These are phyloP conservation scores for Scenedesmus sp. DNA, from an alignment of 163 green algal genomes.

Conservation along the genomic window DNA sequence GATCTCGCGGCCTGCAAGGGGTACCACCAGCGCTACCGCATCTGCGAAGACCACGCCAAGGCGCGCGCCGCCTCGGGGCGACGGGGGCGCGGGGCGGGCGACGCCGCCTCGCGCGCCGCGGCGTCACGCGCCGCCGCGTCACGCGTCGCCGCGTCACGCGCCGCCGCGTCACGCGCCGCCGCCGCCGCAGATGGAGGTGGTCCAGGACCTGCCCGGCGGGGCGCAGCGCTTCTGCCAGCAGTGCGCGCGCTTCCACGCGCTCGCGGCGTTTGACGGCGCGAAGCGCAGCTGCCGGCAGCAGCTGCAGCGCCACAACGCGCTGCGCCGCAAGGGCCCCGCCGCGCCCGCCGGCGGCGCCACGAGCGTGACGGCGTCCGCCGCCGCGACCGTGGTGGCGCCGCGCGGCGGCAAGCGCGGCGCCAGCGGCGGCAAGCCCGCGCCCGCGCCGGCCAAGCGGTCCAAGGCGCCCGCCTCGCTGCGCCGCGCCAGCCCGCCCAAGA, in stretches of 20 bases:
- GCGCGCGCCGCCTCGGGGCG: too few species aligned
- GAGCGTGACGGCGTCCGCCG: too few species aligned
- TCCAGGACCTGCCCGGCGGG: background rate
- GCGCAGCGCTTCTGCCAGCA: conserved; percentile 59
- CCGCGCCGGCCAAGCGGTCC: too few species aligned
- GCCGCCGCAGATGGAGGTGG: background rate
- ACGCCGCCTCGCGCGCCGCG: too few species aligned
- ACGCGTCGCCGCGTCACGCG: too few species aligned
- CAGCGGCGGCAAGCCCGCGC: too few species aligned
- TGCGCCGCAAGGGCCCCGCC: background rate
- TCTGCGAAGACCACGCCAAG: conserved; percentile 80
- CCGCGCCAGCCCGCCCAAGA: too few species aligned
- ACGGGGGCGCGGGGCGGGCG: too few species aligned
- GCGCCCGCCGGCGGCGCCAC: background rate
- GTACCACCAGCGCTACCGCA: conserved; percentile 70
- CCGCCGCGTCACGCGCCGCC: background rate
- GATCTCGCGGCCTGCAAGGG: conserved; percentile 56
- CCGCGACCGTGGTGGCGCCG: too few species aligned
- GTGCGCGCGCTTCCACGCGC: conserved; percentile 76
- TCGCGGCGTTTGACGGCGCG: conserved; percentile 69
- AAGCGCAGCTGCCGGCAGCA: conserved; percentile 63
- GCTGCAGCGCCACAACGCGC: conserved; percentile 22
- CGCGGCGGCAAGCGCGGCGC: too few species aligned
- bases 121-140: too few species aligned
- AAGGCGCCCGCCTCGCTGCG: too few species aligned